phyloP scores from a whole-genome alignment of 768 basidiomycete species.

The Russula sp. region DNA sequence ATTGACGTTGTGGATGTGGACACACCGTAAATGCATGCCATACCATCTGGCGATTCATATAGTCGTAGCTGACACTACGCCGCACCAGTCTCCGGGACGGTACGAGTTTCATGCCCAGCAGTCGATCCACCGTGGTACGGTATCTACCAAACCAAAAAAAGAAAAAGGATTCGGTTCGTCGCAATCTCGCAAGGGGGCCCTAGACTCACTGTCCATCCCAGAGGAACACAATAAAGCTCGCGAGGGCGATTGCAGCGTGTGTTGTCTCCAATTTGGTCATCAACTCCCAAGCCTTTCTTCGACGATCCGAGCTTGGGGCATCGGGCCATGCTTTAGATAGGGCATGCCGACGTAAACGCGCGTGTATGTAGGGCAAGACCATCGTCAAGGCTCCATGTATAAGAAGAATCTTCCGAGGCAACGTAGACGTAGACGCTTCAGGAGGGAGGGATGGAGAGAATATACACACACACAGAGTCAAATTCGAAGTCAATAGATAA shows the following conservation, averaged over 20 bases:
- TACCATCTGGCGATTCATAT: constrained; percentile 99
- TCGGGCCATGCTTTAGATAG: constrained; percentile 90
- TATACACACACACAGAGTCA: neutral
- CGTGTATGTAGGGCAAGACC: constrained; percentile 74
- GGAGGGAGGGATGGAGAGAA: too few species aligned
- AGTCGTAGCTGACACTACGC: constrained; percentile 93
- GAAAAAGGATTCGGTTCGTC: constrained; percentile 3
- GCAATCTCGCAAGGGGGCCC: neutral
- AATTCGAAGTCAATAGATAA: constrained; percentile 15
- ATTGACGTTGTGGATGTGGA: constrained; percentile 13
- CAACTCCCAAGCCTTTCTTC: constrained; percentile 69
- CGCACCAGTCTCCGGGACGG: constrained; percentile 66
- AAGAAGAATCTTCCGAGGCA: constrained; percentile 59
- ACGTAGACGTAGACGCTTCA: constrained; percentile 51
- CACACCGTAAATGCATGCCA: constrained; percentile 98
- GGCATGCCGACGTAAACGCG: constrained; percentile 68
- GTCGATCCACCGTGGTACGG: constrained; percentile 75
- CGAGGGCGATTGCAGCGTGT: constrained; percentile 57
- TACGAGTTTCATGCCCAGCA: constrained; percentile 70
- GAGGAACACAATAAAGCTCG: constrained; percentile 81
- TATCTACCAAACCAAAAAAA: constrained; percentile 51
- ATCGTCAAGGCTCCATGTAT: constrained; percentile 72
- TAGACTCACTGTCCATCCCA: constrained; percentile 74
- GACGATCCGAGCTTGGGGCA: constrained; percentile 71
- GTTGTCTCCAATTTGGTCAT: constrained; percentile 66